These are phyloP conservation scores for Drosera capensis DNA, from an alignment of 148 eudicot species.

Conservation along the genomic window DNA sequence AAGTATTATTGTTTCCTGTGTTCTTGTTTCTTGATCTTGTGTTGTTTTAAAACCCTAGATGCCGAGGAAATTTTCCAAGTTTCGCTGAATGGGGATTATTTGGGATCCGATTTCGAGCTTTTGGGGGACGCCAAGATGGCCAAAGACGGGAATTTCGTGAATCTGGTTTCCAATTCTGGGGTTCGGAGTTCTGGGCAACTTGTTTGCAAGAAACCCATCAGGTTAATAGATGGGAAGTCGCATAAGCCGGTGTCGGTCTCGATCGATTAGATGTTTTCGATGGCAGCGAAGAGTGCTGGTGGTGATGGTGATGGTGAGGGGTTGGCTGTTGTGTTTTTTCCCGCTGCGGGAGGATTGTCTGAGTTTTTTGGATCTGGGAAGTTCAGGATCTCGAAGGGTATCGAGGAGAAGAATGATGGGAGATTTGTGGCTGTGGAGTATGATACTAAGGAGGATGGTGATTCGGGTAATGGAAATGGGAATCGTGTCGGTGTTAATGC, in stretches of 20 bases:
- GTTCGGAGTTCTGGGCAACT: constrained; percentile 39
- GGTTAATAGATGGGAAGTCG: constrained; percentile 16
- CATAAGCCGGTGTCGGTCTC: constrained; percentile 35
- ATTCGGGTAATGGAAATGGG: constrained; percentile 30
- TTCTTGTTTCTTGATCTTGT: no score
- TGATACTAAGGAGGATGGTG: constrained; percentile 21
- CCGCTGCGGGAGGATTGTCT: constrained; percentile 14
- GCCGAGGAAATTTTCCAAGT: constrained; percentile 20
- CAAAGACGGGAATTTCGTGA: constrained; percentile 19
- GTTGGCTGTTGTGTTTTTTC: constrained; percentile 29
- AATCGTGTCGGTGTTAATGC: constrained; percentile 45
- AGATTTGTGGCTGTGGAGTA: constrained; percentile 43
- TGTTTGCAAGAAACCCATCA: constrained; percentile 26
- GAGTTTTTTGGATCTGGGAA: constrained; percentile 23
- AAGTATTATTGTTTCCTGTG: no score
- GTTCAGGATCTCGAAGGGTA: no score
- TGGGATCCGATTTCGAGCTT: constrained; percentile 29
- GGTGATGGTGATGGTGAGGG: constrained; percentile 38
- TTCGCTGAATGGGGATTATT: constrained; percentile 15
- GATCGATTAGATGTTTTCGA: constrained; percentile 43
- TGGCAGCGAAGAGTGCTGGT: no score
- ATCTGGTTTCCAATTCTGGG: constrained; percentile 18
- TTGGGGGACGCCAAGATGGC: constrained; percentile 40
- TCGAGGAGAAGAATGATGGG: constrained; percentile 3
- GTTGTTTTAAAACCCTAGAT: no score